These are phyloP conservation scores for Phragmites australis DNA, from an alignment of 176 grass and related monocot species.

Conservation along the genomic window DNA sequence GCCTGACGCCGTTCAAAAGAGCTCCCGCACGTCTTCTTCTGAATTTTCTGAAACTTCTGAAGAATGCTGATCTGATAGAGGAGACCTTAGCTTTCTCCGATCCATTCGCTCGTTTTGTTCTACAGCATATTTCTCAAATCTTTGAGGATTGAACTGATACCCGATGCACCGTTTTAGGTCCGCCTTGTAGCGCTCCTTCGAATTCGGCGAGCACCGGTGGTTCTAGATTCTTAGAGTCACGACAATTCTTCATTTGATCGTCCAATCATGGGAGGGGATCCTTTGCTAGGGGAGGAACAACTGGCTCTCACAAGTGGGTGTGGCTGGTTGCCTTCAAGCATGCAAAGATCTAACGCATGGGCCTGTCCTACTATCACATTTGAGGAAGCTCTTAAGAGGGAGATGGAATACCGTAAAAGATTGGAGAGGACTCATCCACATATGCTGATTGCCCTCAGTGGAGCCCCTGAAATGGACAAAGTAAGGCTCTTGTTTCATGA, in stretches of 20 bases:
- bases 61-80: too few species aligned
- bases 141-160: background rate
- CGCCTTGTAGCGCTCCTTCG: background rate
- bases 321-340: conserved; percentile 24
- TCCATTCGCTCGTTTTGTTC: background rate
- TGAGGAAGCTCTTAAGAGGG: conserved; percentile 62
- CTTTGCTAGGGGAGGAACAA: conserved; percentile 24
- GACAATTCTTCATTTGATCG: background rate
- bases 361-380: too few species aligned
- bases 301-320: background rate
- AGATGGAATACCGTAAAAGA: conserved; percentile 57
- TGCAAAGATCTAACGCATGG: too few species aligned
- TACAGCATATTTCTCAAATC: background rate
- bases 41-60: too few species aligned
- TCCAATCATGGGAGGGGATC: background rate
- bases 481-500: conserved; percentile 27
- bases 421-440: conserved; percentile 43
- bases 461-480: background rate
- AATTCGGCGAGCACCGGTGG: background rate
- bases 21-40: too few species aligned
- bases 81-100: background rate
- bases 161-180: background rate
- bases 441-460: conserved; percentile 22
- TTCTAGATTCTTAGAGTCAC: conserved; percentile 4
- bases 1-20: too few species aligned